Percentiles rank a stretch among this genome's conserved stretches.
phyloP scores from a whole-genome alignment of 495 filamentous ascomycete genomes.

The Lophiostoma macrostomum region DNA sequence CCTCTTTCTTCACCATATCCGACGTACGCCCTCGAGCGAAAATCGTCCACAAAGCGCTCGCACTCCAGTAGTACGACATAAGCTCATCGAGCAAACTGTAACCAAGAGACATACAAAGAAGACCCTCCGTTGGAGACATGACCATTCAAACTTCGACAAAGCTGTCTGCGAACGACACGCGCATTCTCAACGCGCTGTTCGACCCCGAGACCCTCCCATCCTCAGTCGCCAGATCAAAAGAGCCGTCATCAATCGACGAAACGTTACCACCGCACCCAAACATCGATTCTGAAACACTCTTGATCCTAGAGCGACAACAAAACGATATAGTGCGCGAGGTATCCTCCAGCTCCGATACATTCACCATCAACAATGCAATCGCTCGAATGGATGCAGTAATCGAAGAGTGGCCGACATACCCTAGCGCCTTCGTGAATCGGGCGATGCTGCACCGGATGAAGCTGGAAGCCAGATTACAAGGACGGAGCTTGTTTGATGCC shows the following conservation, averaged over 20 bases:
- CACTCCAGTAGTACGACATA: no score
- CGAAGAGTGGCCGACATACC: constrained; percentile 60
- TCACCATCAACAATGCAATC: constrained; percentile 37
- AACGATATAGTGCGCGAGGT: constrained; percentile 9
- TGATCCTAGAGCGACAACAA: constrained; percentile 18
- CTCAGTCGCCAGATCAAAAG: constrained; percentile 15
- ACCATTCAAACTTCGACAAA: constrained; percentile 37
- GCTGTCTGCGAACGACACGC: constrained; percentile 67
- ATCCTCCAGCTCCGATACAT: constrained; percentile 24
- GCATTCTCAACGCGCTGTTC: constrained; percentile 73
- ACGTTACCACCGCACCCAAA: constrained; percentile 61
- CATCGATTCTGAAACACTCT: constrained; percentile 33
- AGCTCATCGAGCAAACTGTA: neutral
- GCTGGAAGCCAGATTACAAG: constrained; percentile 45
- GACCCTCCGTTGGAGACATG: neutral
- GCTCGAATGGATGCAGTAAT: constrained; percentile 54
- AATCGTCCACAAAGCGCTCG: no score
- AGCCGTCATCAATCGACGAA: constrained; percentile 45
- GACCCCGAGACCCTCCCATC: constrained; percentile 69
- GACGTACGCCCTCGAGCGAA: no score
- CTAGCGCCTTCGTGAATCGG: constrained; percentile 71
- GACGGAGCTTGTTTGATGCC: no score
- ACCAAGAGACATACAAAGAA: neutral
- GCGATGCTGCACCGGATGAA: constrained; percentile 66
- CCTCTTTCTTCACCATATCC: no score